Evolutionary conservation across 1,284 basidiomycete genomes (phyloP).

Genomic region (Marasmius tenuissimus): DNA sequence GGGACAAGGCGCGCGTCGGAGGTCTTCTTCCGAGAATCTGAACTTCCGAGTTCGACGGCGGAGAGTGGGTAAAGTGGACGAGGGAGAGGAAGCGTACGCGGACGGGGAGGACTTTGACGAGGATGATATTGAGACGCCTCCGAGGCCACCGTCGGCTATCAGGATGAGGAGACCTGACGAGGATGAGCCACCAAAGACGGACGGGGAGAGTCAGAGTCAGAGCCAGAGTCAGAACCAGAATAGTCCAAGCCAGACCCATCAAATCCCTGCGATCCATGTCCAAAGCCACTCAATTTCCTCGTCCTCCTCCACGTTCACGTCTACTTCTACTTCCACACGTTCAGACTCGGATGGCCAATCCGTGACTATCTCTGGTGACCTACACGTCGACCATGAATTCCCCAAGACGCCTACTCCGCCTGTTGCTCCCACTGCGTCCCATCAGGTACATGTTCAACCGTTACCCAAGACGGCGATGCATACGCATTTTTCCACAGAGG

Average conservation of each 20-base stretch:
- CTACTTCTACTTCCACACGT: too few species aligned
- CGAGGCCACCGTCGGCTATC: slow-evolving; percentile 30
- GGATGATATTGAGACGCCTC: slow-evolving; percentile 32
- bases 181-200: slow-evolving; percentile 60
- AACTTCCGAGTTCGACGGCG: not conserved
- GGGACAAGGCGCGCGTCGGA: not conserved
- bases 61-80: not conserved
- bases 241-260: too few species aligned
- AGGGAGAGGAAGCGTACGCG: not conserved
- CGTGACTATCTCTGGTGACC: too few species aligned
- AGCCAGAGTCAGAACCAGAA: too few species aligned
- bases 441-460: slow-evolving; percentile 19
- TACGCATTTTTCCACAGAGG: slow-evolving; percentile 66
- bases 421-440: slow-evolving; percentile 22
- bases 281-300: too few species aligned
- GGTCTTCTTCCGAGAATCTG: not conserved
- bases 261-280: too few species aligned
- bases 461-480: slow-evolving; percentile 50
- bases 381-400: not conserved
- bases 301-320: too few species aligned
- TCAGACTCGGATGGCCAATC: too few species aligned
- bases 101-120: not conserved
- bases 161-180: slow-evolving; percentile 44
- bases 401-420: not conserved
- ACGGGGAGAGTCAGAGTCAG: too few species aligned